A percentile compares a stretch with the other conserved stretches of the same genome.
Conservation (phyloP, 208 protist species). For the Acanthamoeba sp. region DNA sequence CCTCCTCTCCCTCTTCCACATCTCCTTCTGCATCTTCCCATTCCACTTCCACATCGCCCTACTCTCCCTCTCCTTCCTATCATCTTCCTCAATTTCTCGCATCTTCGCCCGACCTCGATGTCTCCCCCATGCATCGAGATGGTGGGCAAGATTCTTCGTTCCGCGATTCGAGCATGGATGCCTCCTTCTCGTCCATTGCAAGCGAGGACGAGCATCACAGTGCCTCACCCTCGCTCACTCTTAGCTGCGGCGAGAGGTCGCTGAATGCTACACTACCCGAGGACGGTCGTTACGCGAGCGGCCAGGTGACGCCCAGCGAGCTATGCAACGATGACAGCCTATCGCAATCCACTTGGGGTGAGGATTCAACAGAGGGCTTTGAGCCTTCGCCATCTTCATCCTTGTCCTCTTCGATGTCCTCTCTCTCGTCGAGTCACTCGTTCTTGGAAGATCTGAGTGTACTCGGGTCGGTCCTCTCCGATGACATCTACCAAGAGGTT, state of each 20-base stretch:
- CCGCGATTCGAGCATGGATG: neutral
- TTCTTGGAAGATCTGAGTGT: neutral
- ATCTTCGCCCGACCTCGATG: neutral
- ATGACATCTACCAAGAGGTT: constrained; percentile 38
- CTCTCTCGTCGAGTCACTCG: neutral
- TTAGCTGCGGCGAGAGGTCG: constrained; percentile 34
- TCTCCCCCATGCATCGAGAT: neutral
- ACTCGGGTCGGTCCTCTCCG: neutral
- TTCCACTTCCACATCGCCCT: neutral
- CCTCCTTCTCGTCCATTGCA: neutral
- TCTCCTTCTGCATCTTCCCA: neutral
- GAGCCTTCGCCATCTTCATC: neutral
- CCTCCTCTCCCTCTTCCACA: neutral
- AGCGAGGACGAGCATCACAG: neutral
- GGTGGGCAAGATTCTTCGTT: too few species aligned
- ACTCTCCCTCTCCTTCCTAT: constrained; percentile 40
- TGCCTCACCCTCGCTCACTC: neutral
- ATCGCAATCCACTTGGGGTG: neutral
- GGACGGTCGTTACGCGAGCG: neutral
- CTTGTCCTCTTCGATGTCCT: constrained; percentile 6
- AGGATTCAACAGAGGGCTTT: neutral
- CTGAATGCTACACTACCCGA: neutral
- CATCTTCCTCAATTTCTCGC: constrained; percentile 68
- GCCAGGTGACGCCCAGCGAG: neutral
- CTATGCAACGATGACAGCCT: neutral